These are phyloP conservation scores for Aspergillus cristatus DNA, from an alignment of 495 filamentous ascomycete genomes.

Conservation along the genomic window DNA sequence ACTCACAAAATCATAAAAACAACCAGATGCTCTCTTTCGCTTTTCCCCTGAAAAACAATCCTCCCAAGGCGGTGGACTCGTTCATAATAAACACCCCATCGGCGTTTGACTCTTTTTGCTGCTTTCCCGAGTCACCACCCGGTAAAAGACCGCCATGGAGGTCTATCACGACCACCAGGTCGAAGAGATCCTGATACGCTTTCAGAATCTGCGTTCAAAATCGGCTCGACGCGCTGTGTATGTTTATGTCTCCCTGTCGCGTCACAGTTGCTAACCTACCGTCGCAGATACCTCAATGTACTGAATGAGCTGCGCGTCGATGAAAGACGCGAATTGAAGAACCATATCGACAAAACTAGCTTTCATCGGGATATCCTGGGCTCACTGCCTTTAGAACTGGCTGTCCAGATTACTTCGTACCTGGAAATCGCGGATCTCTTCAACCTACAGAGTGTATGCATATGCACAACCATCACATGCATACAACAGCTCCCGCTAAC, in stretches of 20 bases:
- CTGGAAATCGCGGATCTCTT: constrained; percentile 18
- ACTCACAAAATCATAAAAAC: no score
- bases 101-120: no score
- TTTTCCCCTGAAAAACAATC: no score
- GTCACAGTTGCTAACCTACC: constrained; percentile 1
- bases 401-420: constrained; percentile 13
- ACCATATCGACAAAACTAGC: constrained; percentile 7
- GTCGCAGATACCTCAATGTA: constrained; percentile 18
- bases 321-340: constrained; percentile 27
- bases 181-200: constrained; percentile 2
- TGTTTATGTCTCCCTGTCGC: background rate
- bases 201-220: constrained; percentile 4
- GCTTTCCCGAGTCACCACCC: no score
- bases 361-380: constrained; percentile 29
- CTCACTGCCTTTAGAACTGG: constrained; percentile 24
- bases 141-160: background rate
- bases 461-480: background rate
- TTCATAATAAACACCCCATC: no score
- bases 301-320: constrained; percentile 18
- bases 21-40: no score
- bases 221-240: constrained; percentile 9
- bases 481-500: background rate
- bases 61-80: no score
- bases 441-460: constrained; percentile 18
- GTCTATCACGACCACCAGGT: background rate